Evolutionary conservation across 306 rosid species (phyloP).

Genomic region (Phaseolus lunatus): DNA sequence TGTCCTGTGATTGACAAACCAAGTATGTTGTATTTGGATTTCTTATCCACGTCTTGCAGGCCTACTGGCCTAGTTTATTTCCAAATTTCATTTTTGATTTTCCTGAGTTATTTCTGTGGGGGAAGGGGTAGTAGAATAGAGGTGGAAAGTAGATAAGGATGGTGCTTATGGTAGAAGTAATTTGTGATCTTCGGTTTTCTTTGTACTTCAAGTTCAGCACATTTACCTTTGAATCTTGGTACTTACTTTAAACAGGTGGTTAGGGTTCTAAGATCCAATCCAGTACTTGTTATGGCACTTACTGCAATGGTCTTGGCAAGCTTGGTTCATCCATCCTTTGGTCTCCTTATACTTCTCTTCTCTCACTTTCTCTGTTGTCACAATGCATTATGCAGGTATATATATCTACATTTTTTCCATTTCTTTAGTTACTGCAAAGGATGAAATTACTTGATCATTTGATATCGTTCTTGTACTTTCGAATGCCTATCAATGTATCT

Average conservation of each 20-base stretch:
- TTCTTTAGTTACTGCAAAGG: constrained; percentile 12
- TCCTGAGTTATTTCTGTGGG: constrained; percentile 1
- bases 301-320: constrained; percentile 74
- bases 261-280: constrained; percentile 70
- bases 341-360: constrained; percentile 69
- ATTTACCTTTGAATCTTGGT: constrained; percentile 45
- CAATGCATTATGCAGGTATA: constrained; percentile 86
- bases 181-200: constrained; percentile 14
- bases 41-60: constrained; percentile 18
- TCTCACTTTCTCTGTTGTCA: constrained; percentile 89
- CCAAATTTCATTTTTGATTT: constrained; percentile 13
- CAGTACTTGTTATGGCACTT: constrained; percentile 65
- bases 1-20: constrained; percentile 29
- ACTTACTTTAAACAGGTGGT: constrained; percentile 63
- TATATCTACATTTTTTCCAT: constrained; percentile 37
- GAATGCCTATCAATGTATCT: neutral
- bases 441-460: neutral
- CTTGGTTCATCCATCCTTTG: constrained; percentile 87
- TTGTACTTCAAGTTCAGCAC: constrained; percentile 30
- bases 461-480: neutral
- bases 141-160: constrained; percentile 27
- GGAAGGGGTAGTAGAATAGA: constrained; percentile 26
- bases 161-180: constrained; percentile 27
- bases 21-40: constrained; percentile 26
- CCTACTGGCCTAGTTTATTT: neutral